phyloP scores from a whole-genome alignment of 2,329 filamentous ascomycete species.

The Stenocarpella maydis region DNA sequence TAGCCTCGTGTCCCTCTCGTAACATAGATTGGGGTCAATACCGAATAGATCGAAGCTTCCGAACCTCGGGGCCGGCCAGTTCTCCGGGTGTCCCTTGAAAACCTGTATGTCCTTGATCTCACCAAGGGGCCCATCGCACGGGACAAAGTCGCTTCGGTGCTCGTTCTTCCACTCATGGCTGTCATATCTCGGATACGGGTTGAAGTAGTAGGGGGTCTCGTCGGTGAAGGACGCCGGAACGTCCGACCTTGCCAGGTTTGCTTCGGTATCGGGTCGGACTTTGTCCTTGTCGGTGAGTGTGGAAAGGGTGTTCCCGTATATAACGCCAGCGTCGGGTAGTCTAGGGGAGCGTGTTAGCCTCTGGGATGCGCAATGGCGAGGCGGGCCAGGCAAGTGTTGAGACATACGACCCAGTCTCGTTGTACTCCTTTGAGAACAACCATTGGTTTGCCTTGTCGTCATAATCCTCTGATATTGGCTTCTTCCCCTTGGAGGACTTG shows the following conservation, averaged over 20 bases:
- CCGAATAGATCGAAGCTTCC: slow-evolving; percentile 69
- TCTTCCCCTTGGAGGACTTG: slow-evolving; percentile 27
- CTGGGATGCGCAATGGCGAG: slow-evolving; percentile 28
- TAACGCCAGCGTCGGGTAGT: slow-evolving; percentile 55
- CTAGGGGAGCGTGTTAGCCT: slow-evolving; percentile 45
- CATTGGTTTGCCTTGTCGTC: slow-evolving; percentile 37
- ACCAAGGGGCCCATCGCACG: slow-evolving; percentile 72
- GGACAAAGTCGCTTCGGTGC: slow-evolving; percentile 65
- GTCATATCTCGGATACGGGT: slow-evolving; percentile 78
- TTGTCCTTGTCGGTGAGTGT: slow-evolving; percentile 52
- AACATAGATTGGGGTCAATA: slow-evolving; percentile 70
- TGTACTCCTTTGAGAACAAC: slow-evolving; percentile 52
- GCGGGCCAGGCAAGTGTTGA: background rate
- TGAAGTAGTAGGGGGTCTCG: slow-evolving; percentile 65
- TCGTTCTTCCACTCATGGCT: slow-evolving; percentile 64
- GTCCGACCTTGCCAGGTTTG: slow-evolving; percentile 41
- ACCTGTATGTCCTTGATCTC: slow-evolving; percentile 68
- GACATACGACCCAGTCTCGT: slow-evolving; percentile 47
- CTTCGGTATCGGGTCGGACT: slow-evolving; percentile 42
- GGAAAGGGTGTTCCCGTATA: slow-evolving; percentile 66
- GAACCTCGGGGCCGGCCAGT: slow-evolving; percentile 68
- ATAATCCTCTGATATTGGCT: slow-evolving; percentile 34
- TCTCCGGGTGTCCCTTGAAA: slow-evolving; percentile 67
- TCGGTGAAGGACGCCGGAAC: slow-evolving; percentile 48
- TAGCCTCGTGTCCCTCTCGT: slow-evolving; percentile 74